phyloP scores from a whole-genome alignment of 148 eudicot species.

The Simmondsia chinensis region DNA sequence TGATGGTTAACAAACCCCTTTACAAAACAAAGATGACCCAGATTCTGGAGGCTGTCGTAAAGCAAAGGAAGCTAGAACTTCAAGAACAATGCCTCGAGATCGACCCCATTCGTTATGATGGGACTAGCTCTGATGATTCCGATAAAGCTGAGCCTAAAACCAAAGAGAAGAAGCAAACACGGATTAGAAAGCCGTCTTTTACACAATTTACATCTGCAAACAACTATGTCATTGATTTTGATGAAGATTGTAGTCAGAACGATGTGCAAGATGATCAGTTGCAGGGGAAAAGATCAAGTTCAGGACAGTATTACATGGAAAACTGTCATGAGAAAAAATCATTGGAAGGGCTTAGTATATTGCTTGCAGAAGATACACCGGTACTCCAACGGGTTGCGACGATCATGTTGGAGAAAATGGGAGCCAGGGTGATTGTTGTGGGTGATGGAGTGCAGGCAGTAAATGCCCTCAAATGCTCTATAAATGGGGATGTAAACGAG shows the following conservation, averaged over 20 bases:
- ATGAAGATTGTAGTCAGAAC: constrained; percentile 25
- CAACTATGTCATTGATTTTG: constrained; percentile 31
- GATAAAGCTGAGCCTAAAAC: constrained; percentile 30
- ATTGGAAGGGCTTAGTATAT: constrained; percentile 55
- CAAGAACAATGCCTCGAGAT: constrained; percentile 43
- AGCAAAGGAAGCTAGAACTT: constrained; percentile 32
- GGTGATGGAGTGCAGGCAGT: constrained; percentile 91
- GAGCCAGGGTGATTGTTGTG: constrained; percentile 69
- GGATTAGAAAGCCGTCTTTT: constrained; percentile 10
- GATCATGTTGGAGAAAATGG: constrained; percentile 87
- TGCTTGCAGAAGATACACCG: constrained; percentile 91
- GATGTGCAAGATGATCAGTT: constrained; percentile 11
- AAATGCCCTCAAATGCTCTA: constrained; percentile 39
- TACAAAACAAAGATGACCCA: constrained; percentile 84
- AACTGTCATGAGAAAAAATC: constrained; percentile 23
- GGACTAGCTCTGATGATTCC: constrained; percentile 59
- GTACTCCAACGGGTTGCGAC: constrained; percentile 92
- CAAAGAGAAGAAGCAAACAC: constrained; percentile 20
- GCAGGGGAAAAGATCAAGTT: constrained; percentile 5
- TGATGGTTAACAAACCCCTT: constrained; percentile 79
- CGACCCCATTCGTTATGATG: constrained; percentile 38
- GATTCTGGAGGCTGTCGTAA: constrained; percentile 61
- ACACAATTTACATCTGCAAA: constrained; percentile 23
- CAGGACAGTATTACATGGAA: constrained; percentile 10
- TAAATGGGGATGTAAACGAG: constrained; percentile 13